Evolutionary conservation across 805 yeast genomes (phyloP).

Genomic region (Tetrapisispora arboricola): DNA sequence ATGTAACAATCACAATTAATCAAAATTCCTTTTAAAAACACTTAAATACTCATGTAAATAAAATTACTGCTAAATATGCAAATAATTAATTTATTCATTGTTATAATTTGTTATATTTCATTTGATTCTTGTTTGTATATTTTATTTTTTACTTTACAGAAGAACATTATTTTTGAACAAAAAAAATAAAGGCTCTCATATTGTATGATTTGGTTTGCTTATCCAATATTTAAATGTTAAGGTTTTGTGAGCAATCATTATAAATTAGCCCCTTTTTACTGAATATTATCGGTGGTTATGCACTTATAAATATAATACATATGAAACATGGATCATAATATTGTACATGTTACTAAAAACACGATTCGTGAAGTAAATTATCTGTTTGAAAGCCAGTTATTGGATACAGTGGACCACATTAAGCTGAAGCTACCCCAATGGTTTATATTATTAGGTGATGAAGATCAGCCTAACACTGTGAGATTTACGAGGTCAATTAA

Average conservation of each 20-base stretch:
- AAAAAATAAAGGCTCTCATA: no score
- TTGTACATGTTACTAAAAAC: not conserved
- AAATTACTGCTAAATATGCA: not conserved
- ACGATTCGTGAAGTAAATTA: slow-evolving; percentile 10
- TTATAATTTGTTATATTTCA: no score
- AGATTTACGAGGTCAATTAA: slow-evolving; percentile 3
- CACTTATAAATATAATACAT: not conserved
- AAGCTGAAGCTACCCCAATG: slow-evolving; percentile 8
- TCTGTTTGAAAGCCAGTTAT: slow-evolving; percentile 3
- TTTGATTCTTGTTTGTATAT: no score
- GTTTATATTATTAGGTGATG: slow-evolving; percentile 9
- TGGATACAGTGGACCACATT: not conserved
- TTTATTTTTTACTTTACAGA: no score
- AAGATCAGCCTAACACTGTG: not conserved
- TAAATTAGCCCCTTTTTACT: no score
- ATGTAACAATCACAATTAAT: no score
- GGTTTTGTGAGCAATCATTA: no score
- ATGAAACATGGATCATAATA: not conserved
- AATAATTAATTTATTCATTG: not conserved
- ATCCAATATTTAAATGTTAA: no score
- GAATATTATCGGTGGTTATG: not conserved
- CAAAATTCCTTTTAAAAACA: no score
- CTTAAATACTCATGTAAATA: slow-evolving; percentile 1
- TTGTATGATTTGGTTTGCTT: no score
- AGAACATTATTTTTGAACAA: no score